phyloP scores from a whole-genome alignment of 2,329 filamentous ascomycete genomes.

The Colletotrichum noveboracense region DNA sequence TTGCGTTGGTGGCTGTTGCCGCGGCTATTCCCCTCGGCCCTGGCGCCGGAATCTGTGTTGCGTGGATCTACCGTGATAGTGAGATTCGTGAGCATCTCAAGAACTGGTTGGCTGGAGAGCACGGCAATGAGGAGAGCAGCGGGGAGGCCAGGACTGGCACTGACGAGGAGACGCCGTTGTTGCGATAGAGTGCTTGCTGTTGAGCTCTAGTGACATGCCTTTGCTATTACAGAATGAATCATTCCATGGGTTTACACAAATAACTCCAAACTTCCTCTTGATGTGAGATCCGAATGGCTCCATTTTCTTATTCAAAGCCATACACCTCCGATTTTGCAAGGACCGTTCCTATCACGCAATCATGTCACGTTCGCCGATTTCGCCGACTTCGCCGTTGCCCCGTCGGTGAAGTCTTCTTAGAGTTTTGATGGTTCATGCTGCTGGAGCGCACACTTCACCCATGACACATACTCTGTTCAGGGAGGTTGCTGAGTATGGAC shows the following conservation, averaged over 20 bases:
- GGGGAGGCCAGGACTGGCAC: conserved; percentile 11
- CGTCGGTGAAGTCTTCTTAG: too few species aligned
- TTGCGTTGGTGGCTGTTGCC: conserved; percentile 35
- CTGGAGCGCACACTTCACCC: too few species aligned
- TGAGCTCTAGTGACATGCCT: background rate
- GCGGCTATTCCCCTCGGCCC: conserved; percentile 38
- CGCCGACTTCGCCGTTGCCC: too few species aligned
- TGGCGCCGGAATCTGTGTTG: conserved; percentile 41
- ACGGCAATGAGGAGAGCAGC: background rate
- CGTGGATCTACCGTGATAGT: conserved; percentile 44
- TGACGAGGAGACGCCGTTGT: conserved; percentile 39
- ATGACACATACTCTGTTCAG: too few species aligned
- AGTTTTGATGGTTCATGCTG: rapidly evolving
- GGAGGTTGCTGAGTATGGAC: rapidly evolving
- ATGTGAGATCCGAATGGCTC: background rate
- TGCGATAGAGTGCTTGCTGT: conserved; percentile 4
- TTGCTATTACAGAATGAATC: background rate
- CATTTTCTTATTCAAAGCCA: background rate
- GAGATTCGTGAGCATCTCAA: conserved; percentile 31
- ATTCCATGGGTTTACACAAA: background rate
- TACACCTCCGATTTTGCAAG: background rate
- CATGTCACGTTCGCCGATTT: too few species aligned
- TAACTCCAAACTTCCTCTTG: background rate
- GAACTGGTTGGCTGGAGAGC: conserved; percentile 14
- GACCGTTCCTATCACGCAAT: background rate